These are phyloP conservation scores for Metschnikowia borealis DNA, from an alignment of 805 yeast species.

Conservation along the genomic window DNA sequence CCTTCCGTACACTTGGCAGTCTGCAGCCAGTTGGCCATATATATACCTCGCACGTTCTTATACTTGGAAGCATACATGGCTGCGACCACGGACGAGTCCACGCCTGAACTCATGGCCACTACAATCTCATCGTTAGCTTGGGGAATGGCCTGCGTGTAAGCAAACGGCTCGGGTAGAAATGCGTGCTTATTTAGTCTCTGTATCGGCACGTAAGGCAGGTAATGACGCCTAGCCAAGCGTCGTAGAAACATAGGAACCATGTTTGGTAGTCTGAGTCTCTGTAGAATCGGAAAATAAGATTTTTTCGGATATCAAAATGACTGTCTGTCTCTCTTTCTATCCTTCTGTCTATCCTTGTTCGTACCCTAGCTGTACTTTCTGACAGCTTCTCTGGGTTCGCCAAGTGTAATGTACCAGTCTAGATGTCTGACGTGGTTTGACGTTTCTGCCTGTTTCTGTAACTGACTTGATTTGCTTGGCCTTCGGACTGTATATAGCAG, in stretches of 20 bases:
- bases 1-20: slow-evolving; percentile 70
- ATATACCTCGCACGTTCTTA: slow-evolving; percentile 70
- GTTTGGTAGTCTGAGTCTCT: not conserved
- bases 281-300: no score
- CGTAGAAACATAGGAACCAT: not conserved
- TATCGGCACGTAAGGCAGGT: not conserved
- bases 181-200: slow-evolving; percentile 12
- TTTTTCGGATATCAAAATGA: no score
- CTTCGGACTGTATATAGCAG: no score
- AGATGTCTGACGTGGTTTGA: no score
- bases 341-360: no score
- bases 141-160: slow-evolving; percentile 44
- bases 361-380: no score
- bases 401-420: no score
- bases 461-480: no score
- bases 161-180: slow-evolving; percentile 11
- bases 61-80: slow-evolving; percentile 54
- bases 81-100: slow-evolving; percentile 90
- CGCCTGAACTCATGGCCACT: slow-evolving; percentile 96
- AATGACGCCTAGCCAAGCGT: not conserved
- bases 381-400: no score
- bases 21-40: slow-evolving; percentile 90
- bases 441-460: no score
- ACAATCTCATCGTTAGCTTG: slow-evolving; percentile 53
- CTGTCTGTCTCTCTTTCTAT: no score